phyloP scores from a whole-genome alignment of 495 filamentous ascomycete species.

The Tuber borchii region DNA sequence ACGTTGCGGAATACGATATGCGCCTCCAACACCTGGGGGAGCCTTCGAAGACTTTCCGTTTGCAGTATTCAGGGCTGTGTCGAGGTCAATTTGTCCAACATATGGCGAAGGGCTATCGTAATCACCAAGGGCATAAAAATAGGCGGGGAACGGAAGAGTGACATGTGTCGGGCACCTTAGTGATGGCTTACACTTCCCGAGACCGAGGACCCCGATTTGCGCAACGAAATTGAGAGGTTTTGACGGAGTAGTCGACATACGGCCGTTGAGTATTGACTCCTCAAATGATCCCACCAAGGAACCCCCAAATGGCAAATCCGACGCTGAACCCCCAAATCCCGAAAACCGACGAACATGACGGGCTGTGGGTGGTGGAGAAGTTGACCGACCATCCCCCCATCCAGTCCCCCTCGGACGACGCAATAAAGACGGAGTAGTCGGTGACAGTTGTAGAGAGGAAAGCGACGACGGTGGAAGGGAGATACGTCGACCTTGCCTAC shows the following conservation, averaged over 20 bases:
- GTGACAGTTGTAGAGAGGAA: constrained; percentile 38
- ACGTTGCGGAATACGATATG: constrained; percentile 90
- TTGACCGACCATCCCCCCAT: constrained; percentile 12
- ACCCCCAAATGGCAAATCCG: constrained; percentile 61
- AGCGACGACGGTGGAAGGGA: constrained; percentile 41
- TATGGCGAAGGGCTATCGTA: constrained; percentile 90
- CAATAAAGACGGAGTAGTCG: constrained; percentile 8
- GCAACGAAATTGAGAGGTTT: constrained; percentile 89
- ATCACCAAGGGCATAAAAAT: constrained; percentile 62
- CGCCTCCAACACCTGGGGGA: constrained; percentile 59
- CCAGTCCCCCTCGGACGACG: constrained; percentile 37
- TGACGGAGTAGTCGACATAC: constrained; percentile 96
- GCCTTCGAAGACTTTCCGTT: constrained; percentile 44
- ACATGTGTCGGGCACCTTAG: constrained; percentile 86
- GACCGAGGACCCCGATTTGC: constrained; percentile 88
- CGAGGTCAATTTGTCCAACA: constrained; percentile 87
- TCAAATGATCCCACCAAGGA: constrained; percentile 98
- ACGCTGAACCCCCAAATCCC: constrained; percentile 63
- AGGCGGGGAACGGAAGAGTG: constrained; percentile 86
- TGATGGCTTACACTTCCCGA: constrained; percentile 79
- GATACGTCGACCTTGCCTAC: constrained; percentile 31
- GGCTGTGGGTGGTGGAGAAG: constrained; percentile 40
- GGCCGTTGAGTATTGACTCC: constrained; percentile 85
- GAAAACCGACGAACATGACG: constrained; percentile 52
- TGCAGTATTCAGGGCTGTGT: constrained; percentile 60